Base-by-base conservation (phyloP, 2,329 filamentous ascomycete species). In the Achaetomium macrosporum region DNA sequence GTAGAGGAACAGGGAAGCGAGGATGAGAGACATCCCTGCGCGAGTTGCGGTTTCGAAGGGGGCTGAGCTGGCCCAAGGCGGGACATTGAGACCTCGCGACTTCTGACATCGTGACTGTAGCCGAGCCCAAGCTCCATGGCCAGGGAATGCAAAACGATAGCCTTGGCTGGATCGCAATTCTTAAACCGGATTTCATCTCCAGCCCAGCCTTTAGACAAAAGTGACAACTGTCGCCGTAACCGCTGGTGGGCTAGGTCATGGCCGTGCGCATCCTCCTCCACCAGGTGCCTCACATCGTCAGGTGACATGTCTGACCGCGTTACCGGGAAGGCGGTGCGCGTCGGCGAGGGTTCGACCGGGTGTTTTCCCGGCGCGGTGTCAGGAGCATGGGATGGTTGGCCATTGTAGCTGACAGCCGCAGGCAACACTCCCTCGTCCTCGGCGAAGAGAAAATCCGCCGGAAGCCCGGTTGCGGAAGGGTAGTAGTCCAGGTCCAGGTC, bases 41-140 rank as follows among this genome's bases (percentile, higher is more conserved):
- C 15, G 13, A 30, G 39, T 25, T 42, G 55, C 5, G 47, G 47
- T 4, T 46, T 47, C 1, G 55, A 44, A 3, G 43, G 15, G 7
- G 31, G 25, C 10, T 49, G 41, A 10, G 13, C n/a, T 1, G 51
- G 50, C 11, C 48, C 53, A 19, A 60, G 51, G 2, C 59, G 59
- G 41, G 59, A 63, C 45, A 66, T 58, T 1, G 55, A 58, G 0
- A 62, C 65, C 19, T 59, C 55, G 6, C 51, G 58, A 41, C 56
- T 59, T 2, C 55, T 53, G 1, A 62, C 59, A 20, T 66, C 61
- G 39, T 64, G 64, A 37, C 57, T 62, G 51, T 66, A 66, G 40
- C 58, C 62, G 20, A 66, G 58, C 11, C 60, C 60, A 5, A 65
- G 58, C 43, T 62, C 62, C 39, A 66, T 57, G 13, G 65, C 61